Percentiles rank a stretch among this genome's conserved stretches.
Evolutionary conservation across 306 rosid genomes (phyloP).

Genomic region (Casuarina glauca): DNA sequence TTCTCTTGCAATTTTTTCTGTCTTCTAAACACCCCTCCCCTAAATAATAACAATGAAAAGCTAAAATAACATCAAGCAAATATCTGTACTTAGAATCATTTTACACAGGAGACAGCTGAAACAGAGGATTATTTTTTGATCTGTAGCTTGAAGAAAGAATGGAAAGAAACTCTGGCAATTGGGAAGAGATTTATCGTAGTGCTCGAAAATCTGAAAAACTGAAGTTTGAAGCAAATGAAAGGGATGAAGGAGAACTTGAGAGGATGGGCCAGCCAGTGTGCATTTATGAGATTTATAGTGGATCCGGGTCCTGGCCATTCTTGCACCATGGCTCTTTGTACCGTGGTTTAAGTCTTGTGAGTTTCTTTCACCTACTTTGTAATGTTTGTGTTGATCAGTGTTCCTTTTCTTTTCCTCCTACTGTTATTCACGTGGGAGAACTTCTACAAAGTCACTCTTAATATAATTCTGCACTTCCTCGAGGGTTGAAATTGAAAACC

Average conservation of each 20-base stretch:
- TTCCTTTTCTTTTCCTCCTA: conserved; percentile 15
- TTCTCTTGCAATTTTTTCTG: conserved; percentile 27
- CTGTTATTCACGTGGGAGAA: background rate
- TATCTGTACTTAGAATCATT: conserved; percentile 7
- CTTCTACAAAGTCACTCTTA: background rate
- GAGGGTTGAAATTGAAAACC: background rate
- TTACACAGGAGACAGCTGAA: conserved; percentile 29
- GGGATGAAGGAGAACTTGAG: conserved; percentile 99
- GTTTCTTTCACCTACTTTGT: conserved; percentile 36
- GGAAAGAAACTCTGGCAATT: conserved; percentile 61
- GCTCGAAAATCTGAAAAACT: conserved; percentile 89
- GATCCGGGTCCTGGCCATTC: conserved; percentile 82
- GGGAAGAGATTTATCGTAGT: conserved; percentile 88
- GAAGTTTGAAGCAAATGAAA: conserved; percentile 84
- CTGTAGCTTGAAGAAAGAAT: conserved; percentile 78
- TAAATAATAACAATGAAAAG: background rate
- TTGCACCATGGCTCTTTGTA: conserved; percentile 95
- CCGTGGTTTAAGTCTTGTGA: conserved; percentile 95
- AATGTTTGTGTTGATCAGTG: background rate
- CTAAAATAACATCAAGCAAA: background rate
- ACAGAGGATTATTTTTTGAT: conserved; percentile 21
- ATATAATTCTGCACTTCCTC: background rate
- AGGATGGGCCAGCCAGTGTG: conserved; percentile 88
- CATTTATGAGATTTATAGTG: conserved; percentile 91
- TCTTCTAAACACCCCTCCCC: conserved; percentile 10